Conservation (phyloP, 805 yeast genomes). For the Myxozyma nipponensis region DNA sequence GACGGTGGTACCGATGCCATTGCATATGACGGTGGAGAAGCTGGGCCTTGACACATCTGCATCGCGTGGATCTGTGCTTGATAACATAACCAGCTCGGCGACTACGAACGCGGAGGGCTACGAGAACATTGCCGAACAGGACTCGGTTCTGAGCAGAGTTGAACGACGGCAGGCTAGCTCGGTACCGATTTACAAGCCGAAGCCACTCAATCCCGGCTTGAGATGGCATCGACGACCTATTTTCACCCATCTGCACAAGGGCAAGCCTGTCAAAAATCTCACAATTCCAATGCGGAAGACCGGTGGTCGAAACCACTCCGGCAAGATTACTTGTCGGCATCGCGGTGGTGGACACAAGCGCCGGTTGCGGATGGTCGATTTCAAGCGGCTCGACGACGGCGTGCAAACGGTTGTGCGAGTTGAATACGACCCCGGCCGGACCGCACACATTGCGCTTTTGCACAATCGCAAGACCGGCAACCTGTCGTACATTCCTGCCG, state of each 20-base stretch:
- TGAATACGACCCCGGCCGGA: conserved; percentile 93
- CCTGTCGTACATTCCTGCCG: conserved; percentile 78
- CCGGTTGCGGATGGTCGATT: conserved; percentile 79
- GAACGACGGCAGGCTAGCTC: conserved; percentile 1
- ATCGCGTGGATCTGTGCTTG: neutral
- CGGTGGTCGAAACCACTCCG: conserved; percentile 87
- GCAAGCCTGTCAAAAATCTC: conserved; percentile 70
- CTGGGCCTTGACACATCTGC: neutral
- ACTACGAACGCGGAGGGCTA: neutral
- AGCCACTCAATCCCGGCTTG: conserved; percentile 26
- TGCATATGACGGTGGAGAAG: neutral
- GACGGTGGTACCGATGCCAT: neutral
- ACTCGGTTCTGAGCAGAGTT: neutral
- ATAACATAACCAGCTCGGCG: neutral
- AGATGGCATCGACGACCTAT: conserved; percentile 80
- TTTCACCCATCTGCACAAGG: conserved; percentile 81
- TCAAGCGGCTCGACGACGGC: conserved; percentile 62
- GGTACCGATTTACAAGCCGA: conserved; percentile 16
- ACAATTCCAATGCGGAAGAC: conserved; percentile 68
- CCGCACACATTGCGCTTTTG: conserved; percentile 86
- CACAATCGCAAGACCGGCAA: conserved; percentile 59
- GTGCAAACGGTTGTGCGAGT: conserved; percentile 77
- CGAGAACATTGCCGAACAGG: neutral
- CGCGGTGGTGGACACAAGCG: conserved; percentile 96
- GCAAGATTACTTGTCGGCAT: conserved; percentile 86